These are phyloP conservation scores for Candida stauntonica DNA, from an alignment of 805 yeast species.

Conservation along the genomic window DNA sequence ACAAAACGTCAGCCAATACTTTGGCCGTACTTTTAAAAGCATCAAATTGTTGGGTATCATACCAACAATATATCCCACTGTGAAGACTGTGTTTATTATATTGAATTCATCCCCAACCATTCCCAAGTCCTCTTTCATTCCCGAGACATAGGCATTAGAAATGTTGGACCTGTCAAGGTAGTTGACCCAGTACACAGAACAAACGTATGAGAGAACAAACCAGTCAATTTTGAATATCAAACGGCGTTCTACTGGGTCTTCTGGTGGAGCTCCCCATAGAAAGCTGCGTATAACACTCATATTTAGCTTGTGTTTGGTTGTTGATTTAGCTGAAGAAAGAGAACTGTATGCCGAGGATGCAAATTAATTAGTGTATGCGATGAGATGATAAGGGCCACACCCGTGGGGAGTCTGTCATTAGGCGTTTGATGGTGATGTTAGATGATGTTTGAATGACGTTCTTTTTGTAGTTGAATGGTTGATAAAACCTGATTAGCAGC, in stretches of 20 bases:
- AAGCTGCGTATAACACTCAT: slow-evolving; percentile 10
- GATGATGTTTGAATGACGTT: background rate
- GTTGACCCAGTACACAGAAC: slow-evolving; percentile 35
- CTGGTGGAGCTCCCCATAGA: slow-evolving; percentile 26
- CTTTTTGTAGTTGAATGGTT: too few species aligned
- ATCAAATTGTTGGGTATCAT: slow-evolving; percentile 59
- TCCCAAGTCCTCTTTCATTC: slow-evolving; percentile 54
- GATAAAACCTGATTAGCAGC: too few species aligned
- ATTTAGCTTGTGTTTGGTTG: too few species aligned
- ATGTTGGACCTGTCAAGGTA: slow-evolving; percentile 56
- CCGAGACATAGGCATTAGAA: slow-evolving; percentile 60
- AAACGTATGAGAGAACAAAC: slow-evolving; percentile 22
- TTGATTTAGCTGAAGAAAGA: too few species aligned
- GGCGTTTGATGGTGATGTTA: too few species aligned
- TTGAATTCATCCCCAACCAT: slow-evolving; percentile 48
- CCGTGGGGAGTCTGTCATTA: too few species aligned
- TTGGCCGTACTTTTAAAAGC: slow-evolving; percentile 47
- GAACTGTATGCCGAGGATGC: too few species aligned
- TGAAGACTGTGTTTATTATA: slow-evolving; percentile 50
- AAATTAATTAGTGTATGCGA: too few species aligned
- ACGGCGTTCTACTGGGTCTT: slow-evolving; percentile 18
- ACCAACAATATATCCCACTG: slow-evolving; percentile 57
- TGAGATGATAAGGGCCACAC: background rate
- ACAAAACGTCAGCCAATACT: slow-evolving; percentile 52
- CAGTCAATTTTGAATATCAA: slow-evolving; percentile 26